Percentiles rank a stretch among this genome's conserved stretches.
phyloP scores from a whole-genome alignment of 108 stramenopile genomes.

The Skeletonema costatum region DNA sequence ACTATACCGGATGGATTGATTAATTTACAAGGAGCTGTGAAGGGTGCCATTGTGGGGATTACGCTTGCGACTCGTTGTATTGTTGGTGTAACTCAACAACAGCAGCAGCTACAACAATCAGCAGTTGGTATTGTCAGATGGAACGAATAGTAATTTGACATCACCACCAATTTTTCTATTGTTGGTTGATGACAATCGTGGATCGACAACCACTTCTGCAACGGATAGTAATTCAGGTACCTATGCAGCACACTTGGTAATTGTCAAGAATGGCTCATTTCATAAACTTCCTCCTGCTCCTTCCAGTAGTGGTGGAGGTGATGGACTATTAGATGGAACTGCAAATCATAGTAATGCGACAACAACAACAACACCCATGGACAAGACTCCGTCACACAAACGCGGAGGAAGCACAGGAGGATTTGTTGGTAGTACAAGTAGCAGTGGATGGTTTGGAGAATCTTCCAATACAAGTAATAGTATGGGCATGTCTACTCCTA shows the following conservation, averaged over 20 bases:
- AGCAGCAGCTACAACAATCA: slow-evolving; percentile 9
- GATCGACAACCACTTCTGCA: slow-evolving; percentile 8
- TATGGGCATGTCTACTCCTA: neutral
- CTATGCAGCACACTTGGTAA: slow-evolving; percentile 62
- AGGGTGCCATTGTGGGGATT: slow-evolving; percentile 45
- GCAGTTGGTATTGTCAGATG: slow-evolving; percentile 7
- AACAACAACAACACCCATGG: neutral
- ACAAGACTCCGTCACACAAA: neutral
- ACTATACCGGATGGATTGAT: slow-evolving; percentile 6
- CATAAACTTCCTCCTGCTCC: slow-evolving; percentile 38
- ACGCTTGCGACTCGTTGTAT: slow-evolving; percentile 31
- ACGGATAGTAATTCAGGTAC: slow-evolving; percentile 44
- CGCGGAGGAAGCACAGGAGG: slow-evolving; percentile 4
- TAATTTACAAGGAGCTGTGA: slow-evolving; percentile 26
- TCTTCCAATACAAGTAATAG: neutral
- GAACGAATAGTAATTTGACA: neutral
- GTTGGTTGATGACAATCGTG: slow-evolving; percentile 81
- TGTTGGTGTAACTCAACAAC: slow-evolving; percentile 22
- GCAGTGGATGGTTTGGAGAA: slow-evolving; percentile 10
- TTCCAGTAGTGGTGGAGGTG: neutral
- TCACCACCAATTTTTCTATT: slow-evolving; percentile 65
- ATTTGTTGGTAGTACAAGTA: neutral
- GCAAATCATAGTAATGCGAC: neutral
- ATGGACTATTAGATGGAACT: neutral
- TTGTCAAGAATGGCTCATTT: slow-evolving; percentile 71